Percentiles rank a stretch among this genome's conserved stretches.
phyloP scores from a whole-genome alignment of 352 stramenopile species.

The Globisporangium emineosum region DNA sequence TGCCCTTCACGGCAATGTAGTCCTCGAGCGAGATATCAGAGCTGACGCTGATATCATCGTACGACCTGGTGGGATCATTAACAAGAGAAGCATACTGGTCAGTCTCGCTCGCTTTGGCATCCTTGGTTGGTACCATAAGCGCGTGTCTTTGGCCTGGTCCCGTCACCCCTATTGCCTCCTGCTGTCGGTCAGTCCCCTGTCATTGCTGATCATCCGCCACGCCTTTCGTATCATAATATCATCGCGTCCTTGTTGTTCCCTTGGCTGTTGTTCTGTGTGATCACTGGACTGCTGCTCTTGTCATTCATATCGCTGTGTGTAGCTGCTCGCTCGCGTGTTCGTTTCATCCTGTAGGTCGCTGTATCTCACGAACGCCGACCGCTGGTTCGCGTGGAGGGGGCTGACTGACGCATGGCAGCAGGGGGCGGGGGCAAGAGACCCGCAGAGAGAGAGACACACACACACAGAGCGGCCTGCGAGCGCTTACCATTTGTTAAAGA shows the following conservation, averaged over 20 bases:
- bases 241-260: neutral
- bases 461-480: neutral
- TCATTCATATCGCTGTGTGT: neutral
- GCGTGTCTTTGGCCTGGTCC: neutral
- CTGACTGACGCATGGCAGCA: neutral
- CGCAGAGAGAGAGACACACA: neutral
- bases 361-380: neutral
- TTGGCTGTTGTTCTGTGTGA: neutral
- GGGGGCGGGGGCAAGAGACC: too few relatives aligned
- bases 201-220: neutral
- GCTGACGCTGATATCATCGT: constrained; percentile 98
- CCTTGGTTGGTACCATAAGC: neutral
- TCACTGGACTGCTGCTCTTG: neutral
- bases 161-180: neutral
- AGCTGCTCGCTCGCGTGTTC: neutral
- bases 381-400: neutral
- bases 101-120: constrained; percentile 10
- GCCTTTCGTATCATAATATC: neutral
- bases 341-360: constrained; percentile 3
- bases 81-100: constrained; percentile 20
- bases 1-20: constrained; percentile 99
- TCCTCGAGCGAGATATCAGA: constrained; percentile 98
- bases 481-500: constrained; percentile 94
- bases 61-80: constrained; percentile 73
- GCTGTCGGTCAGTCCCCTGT: neutral